Evolutionary conservation across 805 yeast species (phyloP), one percentile per base, ranked within the genome.

Genomic region (Kodamaea fukazawae): DNA sequence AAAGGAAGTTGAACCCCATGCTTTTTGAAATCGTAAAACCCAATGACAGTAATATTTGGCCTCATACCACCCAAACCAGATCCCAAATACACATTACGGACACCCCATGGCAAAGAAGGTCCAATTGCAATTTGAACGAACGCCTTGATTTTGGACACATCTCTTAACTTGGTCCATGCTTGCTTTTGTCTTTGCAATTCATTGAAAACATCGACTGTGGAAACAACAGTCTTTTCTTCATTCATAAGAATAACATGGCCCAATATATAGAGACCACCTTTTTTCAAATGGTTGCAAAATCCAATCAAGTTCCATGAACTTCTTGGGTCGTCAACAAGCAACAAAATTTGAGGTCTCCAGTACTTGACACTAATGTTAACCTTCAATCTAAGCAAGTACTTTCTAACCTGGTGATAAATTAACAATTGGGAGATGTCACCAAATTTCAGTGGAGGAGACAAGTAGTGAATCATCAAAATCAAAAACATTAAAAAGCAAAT

Each of bases 51-150:
- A 38, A 93, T 90, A 56, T 93, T 93, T 2, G 99, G 99, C 53
- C 79, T 83, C 99, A 93, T 93, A 9, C 96, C 97, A 6, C 99
- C 99, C n/a, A 93, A 68, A 0, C 99, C 99, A 2, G 96, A 85
- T 0, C 97, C 97, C 44, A 91, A 60, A 43, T 78, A 89, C 7
- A 93, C 89, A 57, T 91, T 91, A 45, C 99, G 71, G 0, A 88
- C 95, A 17, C 99, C 98, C 97, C 98, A 91, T 0, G 89, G 83
- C 30, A 93, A 70, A 1, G 84, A 75, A 0, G 96, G 90, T 0
- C 96, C 95, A 8, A 89, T 74, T 1, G 91, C 86, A 35, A 93
- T 79, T 56, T 93, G 99, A 5, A 93, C 93, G 71, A 93, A 93
- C 0, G 97, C 98, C 57, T 93, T 93, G 40, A 93, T 78, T 25